Evolutionary conservation across 768 basidiomycete genomes (phyloP).

Genomic region (Mycena polygramma): DNA sequence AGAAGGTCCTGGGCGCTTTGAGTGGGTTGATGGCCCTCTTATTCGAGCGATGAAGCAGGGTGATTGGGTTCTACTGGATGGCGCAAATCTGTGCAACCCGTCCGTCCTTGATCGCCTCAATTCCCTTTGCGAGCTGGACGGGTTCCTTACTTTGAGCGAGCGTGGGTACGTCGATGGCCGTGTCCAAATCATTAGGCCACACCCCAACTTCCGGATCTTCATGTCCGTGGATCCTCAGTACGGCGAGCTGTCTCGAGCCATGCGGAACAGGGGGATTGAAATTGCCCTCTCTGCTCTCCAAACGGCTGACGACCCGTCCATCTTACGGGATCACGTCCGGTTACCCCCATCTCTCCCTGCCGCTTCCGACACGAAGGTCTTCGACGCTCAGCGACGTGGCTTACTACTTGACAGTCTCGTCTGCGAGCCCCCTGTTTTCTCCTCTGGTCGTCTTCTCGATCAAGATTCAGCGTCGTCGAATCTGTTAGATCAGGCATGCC

Average conservation of each 20-base stretch:
- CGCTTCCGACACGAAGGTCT: conserved; percentile 22
- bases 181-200: conserved; percentile 82
- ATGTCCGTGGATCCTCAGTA: conserved; percentile 93
- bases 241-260: conserved; percentile 96
- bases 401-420: not conserved
- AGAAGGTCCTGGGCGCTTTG: conserved; percentile 71
- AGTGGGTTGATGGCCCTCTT: conserved; percentile 96
- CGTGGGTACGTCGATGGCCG: conserved; percentile 85
- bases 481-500: conserved; percentile 55
- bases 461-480: conserved; percentile 63
- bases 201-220: conserved; percentile 91
- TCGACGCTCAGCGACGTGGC: conserved; percentile 36
- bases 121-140: conserved; percentile 92
- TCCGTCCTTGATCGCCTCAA: conserved; percentile 97
- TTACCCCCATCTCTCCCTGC: conserved; percentile 52
- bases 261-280: conserved; percentile 98
- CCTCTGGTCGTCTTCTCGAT: conserved; percentile 59
- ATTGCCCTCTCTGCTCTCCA: conserved; percentile 63
- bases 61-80: conserved; percentile 91
- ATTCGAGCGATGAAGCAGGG: conserved; percentile 88
- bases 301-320: conserved; percentile 59
- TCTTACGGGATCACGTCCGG: conserved; percentile 62
- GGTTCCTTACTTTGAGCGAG: conserved; percentile 88
- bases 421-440: conserved; percentile 28
- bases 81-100: conserved; percentile 94